A percentile compares a stretch with the other conserved stretches of the same genome.
phyloP scores from a whole-genome alignment of 2,329 filamentous ascomycete genomes.

The Ceratocystis lukuohia region DNA sequence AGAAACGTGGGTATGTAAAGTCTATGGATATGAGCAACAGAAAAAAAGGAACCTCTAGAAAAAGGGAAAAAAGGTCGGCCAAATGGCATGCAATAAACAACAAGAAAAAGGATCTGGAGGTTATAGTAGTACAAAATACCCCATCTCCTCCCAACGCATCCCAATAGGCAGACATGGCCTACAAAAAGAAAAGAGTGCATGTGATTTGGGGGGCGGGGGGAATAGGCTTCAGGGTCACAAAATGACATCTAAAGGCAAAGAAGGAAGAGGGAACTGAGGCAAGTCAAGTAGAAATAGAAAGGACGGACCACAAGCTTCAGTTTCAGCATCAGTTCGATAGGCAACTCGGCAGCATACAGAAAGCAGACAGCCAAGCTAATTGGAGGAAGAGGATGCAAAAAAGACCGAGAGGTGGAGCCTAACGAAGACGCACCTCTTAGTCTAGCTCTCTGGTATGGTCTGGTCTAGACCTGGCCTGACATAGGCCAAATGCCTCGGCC shows the following conservation, averaged over 20 bases:
- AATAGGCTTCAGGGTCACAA: too few species aligned
- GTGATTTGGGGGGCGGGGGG: too few species aligned
- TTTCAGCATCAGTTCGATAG: too few species aligned
- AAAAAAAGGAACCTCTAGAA: background rate
- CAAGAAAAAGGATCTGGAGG: background rate
- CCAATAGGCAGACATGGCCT: too few species aligned
- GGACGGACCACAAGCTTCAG: background rate
- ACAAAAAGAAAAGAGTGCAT: too few species aligned
- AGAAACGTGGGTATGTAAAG: conserved; percentile 2
- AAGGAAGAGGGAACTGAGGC: background rate
- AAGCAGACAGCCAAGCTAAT: background rate
- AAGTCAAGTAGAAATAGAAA: background rate
- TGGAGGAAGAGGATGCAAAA: background rate
- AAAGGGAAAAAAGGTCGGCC: background rate
- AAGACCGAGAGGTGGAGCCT: background rate
- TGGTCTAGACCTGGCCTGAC: too few species aligned
- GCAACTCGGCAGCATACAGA: background rate
- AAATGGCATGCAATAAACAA: background rate
- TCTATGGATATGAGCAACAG: background rate
- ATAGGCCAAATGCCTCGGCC: too few species aligned
- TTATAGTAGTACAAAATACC: background rate
- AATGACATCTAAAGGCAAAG: too few species aligned
- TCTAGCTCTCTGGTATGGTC: too few species aligned
- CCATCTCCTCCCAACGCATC: background rate
- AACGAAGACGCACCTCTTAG: too few species aligned